Base-by-base conservation (phyloP, 139 green algal genomes). In the Picochlorum sp. region DNA sequence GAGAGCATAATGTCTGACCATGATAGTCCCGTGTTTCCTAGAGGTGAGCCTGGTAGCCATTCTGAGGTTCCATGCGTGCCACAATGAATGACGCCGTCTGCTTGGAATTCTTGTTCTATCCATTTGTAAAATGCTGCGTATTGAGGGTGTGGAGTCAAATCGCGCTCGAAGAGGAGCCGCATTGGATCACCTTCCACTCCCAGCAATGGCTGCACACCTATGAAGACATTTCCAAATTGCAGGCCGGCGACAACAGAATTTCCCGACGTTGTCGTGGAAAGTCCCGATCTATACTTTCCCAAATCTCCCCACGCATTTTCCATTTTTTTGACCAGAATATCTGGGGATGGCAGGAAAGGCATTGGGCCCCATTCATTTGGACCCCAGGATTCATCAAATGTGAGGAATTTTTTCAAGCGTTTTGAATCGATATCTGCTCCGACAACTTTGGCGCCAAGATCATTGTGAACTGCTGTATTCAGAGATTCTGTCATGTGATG, bases 51-150 rank as follows among this genome's bases (percentile, higher is more conserved):
- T 14, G 93, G 93, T 62, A 98, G 86, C 90, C 91, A 97, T 76
- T 98, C 91, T 55, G 95, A 86, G 0, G 93, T 98, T 68, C 93
- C 93, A 71, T 98, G 93, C 88, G 97, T 98, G 63, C 93, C 93
- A 72, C 97, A 94, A 81, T 98, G 92, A 63, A 98, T 52, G 38
- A 98, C 80, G 0, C 85, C 92, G 38, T 96, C 77, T 0, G 91
- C 90, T 14, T 77, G n/a, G 63, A 82, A 90, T 6, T 79, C 83
- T 28, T 88, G 63, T 9, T 54, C 47, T 31, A 98, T 73, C 81
- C 82, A 96, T 74, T 91, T 90, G 85, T 98, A 98, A 68, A 94
- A 94, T 45, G 92, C 92, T 21, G 86, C 89, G 67, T 97, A 98
- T 74, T 90, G 85, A 2, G 93, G 93, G 75, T 98, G 93, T n/a